phyloP scores from a whole-genome alignment of 805 yeast genomes.

The Starmerella vitae region DNA sequence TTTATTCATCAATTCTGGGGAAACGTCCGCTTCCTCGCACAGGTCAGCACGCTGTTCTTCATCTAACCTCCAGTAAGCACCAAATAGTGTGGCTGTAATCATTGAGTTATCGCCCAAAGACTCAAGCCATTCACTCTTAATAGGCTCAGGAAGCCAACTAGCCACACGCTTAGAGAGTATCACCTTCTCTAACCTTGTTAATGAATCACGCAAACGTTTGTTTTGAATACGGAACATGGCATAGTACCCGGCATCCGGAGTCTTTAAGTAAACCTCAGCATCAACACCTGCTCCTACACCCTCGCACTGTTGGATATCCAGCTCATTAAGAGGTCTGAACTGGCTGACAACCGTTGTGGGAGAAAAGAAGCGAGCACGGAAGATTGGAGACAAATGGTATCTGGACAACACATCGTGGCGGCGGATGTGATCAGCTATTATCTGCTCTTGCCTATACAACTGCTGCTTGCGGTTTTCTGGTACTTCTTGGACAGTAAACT shows the following conservation, averaged over 20 bases:
- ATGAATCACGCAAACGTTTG: constrained; percentile 9
- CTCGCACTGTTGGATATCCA: constrained; percentile 6
- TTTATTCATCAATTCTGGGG: constrained; percentile 7
- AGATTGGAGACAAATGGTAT: constrained; percentile 5
- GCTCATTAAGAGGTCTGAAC: constrained; percentile 15
- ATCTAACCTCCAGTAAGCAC: constrained; percentile 11
- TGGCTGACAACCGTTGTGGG: constrained; percentile 6
- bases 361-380: constrained; percentile 5
- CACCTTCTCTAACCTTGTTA: constrained; percentile 4
- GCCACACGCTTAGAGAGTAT: constrained; percentile 12
- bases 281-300: constrained; percentile 15
- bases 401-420: not conserved
- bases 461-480: not conserved
- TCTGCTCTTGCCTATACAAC: constrained; percentile 4
- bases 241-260: constrained; percentile 15
- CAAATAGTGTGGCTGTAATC: constrained; percentile 12
- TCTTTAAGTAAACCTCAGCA: constrained; percentile 16
- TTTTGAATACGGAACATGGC: constrained; percentile 18
- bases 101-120: constrained; percentile 6
- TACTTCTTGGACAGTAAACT: constrained; percentile 3
- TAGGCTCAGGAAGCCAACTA: constrained; percentile 13
- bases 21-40: constrained; percentile 13
- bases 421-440: not conserved
- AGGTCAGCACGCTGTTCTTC: constrained; percentile 9
- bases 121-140: constrained; percentile 7